Conservation (phyloP, 208 protist genomes). For the Crithidia sp. region DNA sequence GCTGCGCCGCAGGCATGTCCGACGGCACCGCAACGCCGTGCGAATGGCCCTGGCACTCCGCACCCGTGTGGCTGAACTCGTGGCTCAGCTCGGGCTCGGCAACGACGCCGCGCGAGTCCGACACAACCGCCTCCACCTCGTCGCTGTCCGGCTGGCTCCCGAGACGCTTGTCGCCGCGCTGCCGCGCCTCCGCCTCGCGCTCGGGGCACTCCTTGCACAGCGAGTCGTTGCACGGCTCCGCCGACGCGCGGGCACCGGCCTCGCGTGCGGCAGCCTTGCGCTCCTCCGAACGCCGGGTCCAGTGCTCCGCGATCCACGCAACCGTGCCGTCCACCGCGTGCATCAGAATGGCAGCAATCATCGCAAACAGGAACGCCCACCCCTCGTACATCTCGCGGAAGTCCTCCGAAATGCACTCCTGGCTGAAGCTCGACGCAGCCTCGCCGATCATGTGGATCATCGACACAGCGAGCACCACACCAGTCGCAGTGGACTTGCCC, state of each 20-base stretch:
- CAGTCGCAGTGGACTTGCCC: constrained; percentile 55
- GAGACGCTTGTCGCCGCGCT: neutral
- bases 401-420: constrained; percentile 43
- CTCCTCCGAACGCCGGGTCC: neutral
- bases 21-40: constrained; percentile 24
- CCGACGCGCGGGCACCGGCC: no score
- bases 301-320: constrained; percentile 27
- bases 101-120: neutral
- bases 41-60: constrained; percentile 23
- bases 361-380: constrained; percentile 61
- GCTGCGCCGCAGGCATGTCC: constrained; percentile 20
- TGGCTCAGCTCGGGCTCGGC: neutral
- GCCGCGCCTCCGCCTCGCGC: constrained; percentile 8
- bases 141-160: neutral
- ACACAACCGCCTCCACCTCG: constrained; percentile 3
- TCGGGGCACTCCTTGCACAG: constrained; percentile 13
- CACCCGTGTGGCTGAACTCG: neutral
- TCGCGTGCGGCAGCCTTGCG: neutral
- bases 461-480: constrained; percentile 62
- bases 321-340: constrained; percentile 54
- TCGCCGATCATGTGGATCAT: constrained; percentile 60
- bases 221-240: constrained; percentile 11
- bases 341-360: constrained; percentile 61
- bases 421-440: constrained; percentile 16
- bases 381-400: constrained; percentile 51